Conservation (phyloP, 441 rosid species). For the Corymbia calophylla region DNA sequence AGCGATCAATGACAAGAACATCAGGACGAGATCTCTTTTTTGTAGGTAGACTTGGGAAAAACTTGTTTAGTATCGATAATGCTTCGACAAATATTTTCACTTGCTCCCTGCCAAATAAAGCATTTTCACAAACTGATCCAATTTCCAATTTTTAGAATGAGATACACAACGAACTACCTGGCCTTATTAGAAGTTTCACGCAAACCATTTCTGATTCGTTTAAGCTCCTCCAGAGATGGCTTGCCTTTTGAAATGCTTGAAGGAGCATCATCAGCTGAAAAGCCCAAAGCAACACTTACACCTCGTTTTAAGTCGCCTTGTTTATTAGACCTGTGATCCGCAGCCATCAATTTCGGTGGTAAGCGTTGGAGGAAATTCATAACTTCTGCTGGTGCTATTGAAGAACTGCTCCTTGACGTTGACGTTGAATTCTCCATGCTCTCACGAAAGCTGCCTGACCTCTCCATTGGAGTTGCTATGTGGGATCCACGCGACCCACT, state of each 20-base stretch:
- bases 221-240: conserved; percentile 79
- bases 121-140: conserved; percentile 20
- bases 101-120: conserved; percentile 71
- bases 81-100: conserved; percentile 71
- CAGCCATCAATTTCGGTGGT: conserved; percentile 63
- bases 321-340: conserved; percentile 71
- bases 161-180: conserved; percentile 52
- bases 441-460: conserved; percentile 88
- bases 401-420: conserved; percentile 59
- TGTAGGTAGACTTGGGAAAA: conserved; percentile 67
- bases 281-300: conserved; percentile 67
- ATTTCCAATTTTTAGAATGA: conserved; percentile 3
- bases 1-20: conserved; percentile 47
- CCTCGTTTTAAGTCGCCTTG: conserved; percentile 73
- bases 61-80: conserved; percentile 73
- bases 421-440: conserved; percentile 65
- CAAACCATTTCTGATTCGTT: conserved; percentile 57
- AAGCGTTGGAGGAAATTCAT: conserved; percentile 66
- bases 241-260: conserved; percentile 55
- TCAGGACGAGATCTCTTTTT: conserved; percentile 92
- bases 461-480: conserved; percentile 68
- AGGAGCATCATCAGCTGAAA: conserved; percentile 70
- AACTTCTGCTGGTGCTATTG: conserved; percentile 62
- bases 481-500: conserved; percentile 79
- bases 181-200: conserved; percentile 69